These are phyloP conservation scores for Talaromyces islandicus DNA, from an alignment of 2,329 filamentous ascomycete species.

Conservation along the genomic window DNA sequence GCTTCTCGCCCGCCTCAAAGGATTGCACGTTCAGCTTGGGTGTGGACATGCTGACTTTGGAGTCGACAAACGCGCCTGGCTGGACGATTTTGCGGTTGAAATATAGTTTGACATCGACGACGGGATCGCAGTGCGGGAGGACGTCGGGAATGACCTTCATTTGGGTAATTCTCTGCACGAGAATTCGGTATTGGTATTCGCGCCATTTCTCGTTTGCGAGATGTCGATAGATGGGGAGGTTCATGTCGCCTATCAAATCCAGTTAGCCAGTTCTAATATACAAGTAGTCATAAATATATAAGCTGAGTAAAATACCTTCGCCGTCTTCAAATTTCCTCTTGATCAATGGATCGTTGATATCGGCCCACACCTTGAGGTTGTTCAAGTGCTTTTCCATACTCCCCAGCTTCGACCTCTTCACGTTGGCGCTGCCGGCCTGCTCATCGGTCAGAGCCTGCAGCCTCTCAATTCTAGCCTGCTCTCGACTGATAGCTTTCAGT, in stretches of 20 bases:
- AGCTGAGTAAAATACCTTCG: slow-evolving; percentile 57
- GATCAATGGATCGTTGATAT: slow-evolving; percentile 90
- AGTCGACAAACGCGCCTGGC: slow-evolving; percentile 74
- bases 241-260: slow-evolving; percentile 75
- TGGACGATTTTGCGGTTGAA: slow-evolving; percentile 66
- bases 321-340: slow-evolving; percentile 95
- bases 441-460: slow-evolving; percentile 56
- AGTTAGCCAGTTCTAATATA: neutral
- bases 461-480: slow-evolving; percentile 62
- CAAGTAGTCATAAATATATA: neutral
- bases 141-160: slow-evolving; percentile 86
- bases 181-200: slow-evolving; percentile 69
- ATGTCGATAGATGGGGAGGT: slow-evolving; percentile 89
- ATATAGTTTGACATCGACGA: slow-evolving; percentile 72
- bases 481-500: slow-evolving; percentile 62
- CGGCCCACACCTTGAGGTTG: slow-evolving; percentile 76
- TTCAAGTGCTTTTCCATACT: slow-evolving; percentile 70
- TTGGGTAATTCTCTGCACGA: slow-evolving; percentile 79
- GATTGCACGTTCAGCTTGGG: slow-evolving; percentile 77
- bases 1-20: slow-evolving; percentile 73
- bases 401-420: slow-evolving; percentile 60
- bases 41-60: slow-evolving; percentile 63
- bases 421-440: slow-evolving; percentile 56
- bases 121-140: slow-evolving; percentile 70
- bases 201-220: slow-evolving; percentile 86